phyloP scores from a whole-genome alignment of 2,329 filamentous ascomycete species.

The Beauveria sp. region DNA sequence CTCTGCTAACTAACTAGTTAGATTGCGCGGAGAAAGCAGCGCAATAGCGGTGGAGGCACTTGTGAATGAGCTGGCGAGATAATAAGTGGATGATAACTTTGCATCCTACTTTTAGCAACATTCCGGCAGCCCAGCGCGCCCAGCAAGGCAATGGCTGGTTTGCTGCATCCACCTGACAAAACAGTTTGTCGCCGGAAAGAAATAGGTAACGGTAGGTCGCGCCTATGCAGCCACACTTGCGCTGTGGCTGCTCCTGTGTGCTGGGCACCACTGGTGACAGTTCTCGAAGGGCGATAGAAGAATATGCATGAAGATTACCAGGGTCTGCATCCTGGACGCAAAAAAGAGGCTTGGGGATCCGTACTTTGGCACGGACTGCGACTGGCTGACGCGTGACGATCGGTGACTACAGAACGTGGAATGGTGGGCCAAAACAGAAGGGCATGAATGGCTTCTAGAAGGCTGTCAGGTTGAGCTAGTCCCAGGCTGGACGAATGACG shows the following conservation, averaged over 20 bases:
- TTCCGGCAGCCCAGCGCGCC: background rate
- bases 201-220: background rate
- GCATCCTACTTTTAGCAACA: background rate
- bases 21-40: background rate
- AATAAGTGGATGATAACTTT: background rate
- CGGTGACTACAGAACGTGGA: background rate
- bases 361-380: background rate
- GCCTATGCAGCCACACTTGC: background rate
- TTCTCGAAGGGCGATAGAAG: slow-evolving; percentile 1
- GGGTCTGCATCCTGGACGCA: background rate
- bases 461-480: slow-evolving; percentile 26
- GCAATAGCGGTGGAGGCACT: background rate
- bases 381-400: background rate
- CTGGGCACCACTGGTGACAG: background rate
- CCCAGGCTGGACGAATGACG: slow-evolving; percentile 16
- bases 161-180: background rate
- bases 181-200: background rate
- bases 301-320: slow-evolving; percentile 2
- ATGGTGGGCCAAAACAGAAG: slow-evolving; percentile 9
- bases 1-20: background rate
- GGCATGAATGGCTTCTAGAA: slow-evolving; percentile 27
- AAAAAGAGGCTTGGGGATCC: background rate
- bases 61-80: background rate
- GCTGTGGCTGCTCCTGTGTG: background rate
- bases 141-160: background rate